Percentiles rank a stretch among this genome's conserved stretches.
Evolutionary conservation across 495 filamentous ascomycete species (phyloP).

Genomic region (Aspergillus biplanus): DNA sequence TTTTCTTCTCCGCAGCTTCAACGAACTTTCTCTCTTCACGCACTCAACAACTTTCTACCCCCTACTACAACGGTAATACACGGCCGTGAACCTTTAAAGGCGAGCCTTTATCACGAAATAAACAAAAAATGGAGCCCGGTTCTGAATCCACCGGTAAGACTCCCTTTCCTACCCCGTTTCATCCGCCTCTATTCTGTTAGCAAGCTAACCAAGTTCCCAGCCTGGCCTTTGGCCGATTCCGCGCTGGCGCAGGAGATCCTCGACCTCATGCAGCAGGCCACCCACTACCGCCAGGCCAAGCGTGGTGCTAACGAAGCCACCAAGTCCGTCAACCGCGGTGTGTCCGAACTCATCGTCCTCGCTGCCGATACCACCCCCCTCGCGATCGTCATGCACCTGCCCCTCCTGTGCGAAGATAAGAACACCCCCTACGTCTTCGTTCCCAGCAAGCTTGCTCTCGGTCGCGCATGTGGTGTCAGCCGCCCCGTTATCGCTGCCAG

Average conservation of each 20-base stretch:
- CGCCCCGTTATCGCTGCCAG: constrained; percentile 83
- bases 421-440: constrained; percentile 71
- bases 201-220: constrained; percentile 38
- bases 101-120: too few species aligned
- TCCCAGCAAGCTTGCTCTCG: constrained; percentile 72
- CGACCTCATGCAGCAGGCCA: constrained; percentile 85
- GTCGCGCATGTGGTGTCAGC: constrained; percentile 73
- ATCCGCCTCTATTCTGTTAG: too few species aligned
- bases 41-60: too few species aligned
- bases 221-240: constrained; percentile 89
- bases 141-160: too few species aligned
- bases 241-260: constrained; percentile 78
- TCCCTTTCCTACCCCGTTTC: too few species aligned
- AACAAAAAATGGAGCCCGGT: too few species aligned
- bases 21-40: too few species aligned
- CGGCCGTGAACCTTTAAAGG: too few species aligned
- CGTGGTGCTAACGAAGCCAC: constrained; percentile 78
- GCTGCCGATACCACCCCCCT: constrained; percentile 85
- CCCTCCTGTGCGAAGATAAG: constrained; percentile 85
- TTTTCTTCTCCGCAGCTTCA: too few species aligned
- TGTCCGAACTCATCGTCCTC: constrained; percentile 83
- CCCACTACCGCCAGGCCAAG: constrained; percentile 84
- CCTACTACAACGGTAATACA: too few species aligned
- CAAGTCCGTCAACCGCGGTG: constrained; percentile 88
- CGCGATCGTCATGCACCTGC: constrained; percentile 91